A percentile compares a stretch with the other conserved stretches of the same genome.
phyloP scores from a whole-genome alignment of 176 grass and related monocot genomes.

The Oryza punctata region DNA sequence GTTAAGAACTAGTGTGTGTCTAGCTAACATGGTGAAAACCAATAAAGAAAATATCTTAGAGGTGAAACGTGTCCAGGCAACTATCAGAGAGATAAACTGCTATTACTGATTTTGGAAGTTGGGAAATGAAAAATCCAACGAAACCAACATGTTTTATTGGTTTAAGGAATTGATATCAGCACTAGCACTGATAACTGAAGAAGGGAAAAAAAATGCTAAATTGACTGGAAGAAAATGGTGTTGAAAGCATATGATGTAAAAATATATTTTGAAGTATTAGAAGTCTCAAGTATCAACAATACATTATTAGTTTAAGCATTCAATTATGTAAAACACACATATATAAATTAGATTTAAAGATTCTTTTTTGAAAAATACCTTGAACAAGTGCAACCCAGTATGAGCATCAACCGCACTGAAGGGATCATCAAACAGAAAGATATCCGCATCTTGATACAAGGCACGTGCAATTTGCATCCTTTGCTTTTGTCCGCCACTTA shows the following conservation, averaged over 20 bases:
- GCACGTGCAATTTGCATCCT: slow-evolving; percentile 70
- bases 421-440: slow-evolving; percentile 79
- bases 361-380: slow-evolving; percentile 30
- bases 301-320: not conserved
- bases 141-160: too few species aligned
- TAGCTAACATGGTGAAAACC: too few species aligned
- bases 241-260: not conserved
- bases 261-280: not conserved
- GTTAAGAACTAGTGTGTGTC: too few species aligned
- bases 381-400: slow-evolving; percentile 67
- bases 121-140: too few species aligned
- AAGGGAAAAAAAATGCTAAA: not conserved
- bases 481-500: slow-evolving; percentile 78
- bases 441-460: slow-evolving; percentile 73
- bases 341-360: not conserved
- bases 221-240: not conserved
- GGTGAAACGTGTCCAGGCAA: too few species aligned
- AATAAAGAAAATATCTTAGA: too few species aligned
- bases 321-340: not conserved
- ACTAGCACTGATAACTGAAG: too few species aligned
- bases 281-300: not conserved
- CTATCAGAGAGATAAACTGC: too few species aligned
- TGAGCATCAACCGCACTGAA: slow-evolving; percentile 77
- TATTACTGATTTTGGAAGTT: too few species aligned
- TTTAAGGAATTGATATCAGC: too few species aligned